Evolutionary conservation across 2,329 filamentous ascomycete species (phyloP), one percentile per base, ranked within the genome.

Genomic region (Colletotrichum salicis): DNA sequence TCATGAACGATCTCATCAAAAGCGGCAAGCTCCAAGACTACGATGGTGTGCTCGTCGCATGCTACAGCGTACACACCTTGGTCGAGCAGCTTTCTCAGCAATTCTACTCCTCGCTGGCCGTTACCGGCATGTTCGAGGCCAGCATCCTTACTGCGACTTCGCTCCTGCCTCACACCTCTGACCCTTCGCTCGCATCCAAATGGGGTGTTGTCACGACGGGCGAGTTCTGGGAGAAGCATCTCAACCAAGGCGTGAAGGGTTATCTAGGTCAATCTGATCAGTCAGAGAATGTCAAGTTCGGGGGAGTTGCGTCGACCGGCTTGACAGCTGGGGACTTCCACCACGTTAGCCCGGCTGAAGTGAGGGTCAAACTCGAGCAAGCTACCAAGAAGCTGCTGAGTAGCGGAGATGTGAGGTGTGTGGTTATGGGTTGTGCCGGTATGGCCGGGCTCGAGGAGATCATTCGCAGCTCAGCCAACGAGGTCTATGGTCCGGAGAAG

Each of bases 201-300:
- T 98, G 96, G 85, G 96, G 95, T 2, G 96, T 98, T 74, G 92
- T 98, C 5, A 96, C 93, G 5, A 98, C 96, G 0, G 95, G 95
- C 0, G 89, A 89, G 68, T 93, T 93, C 74, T 98, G 95, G 96
- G 92, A 96, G 77, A 80, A 85, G 0, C 91, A 96, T 45, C 84
- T 98, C 13, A 85, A 83, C 0, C 82, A 87, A 0, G 95, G 93
- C 0, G 92, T 96, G 0, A 82, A 83, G 2, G 79, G 82, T 0
- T 91, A 94, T 74, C 81, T 97, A 0, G 93, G 92, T 0, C 79
- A 82, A 5, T 77, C 80, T 0, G 75, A 76, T 0, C 78, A 78
- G 1, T 79, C 78, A 0, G 74, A 27, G 5, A 85, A 82, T 65
- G 62, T 73, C 71, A 87, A 87, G 58, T 97, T 97, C 78, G 92